Evolutionary conservation across 768 basidiomycete genomes (phyloP).

Genomic region (Mycena chlorophos): DNA sequence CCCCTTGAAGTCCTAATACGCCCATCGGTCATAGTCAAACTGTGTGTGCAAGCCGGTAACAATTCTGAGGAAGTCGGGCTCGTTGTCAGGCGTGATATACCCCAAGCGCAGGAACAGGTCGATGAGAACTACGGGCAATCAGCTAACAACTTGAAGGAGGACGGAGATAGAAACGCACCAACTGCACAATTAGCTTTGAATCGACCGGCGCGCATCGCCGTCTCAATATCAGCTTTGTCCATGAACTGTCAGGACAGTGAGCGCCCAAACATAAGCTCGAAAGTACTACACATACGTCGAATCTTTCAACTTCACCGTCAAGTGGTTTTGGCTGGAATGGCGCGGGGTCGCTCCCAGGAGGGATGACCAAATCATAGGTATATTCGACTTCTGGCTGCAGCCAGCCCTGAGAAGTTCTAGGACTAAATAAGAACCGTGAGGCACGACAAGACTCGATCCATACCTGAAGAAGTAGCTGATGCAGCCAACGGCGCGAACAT

Average conservation of each 20-base stretch:
- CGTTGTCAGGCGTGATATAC: slow-evolving; percentile 82
- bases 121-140: slow-evolving; percentile 59
- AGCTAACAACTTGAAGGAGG: not conserved
- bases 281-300: slow-evolving; percentile 58
- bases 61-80: slow-evolving; percentile 80
- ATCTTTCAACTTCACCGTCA: slow-evolving; percentile 94
- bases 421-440: not conserved
- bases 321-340: slow-evolving; percentile 67
- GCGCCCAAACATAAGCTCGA: not conserved
- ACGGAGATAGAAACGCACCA: slow-evolving; percentile 44
- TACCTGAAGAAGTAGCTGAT: slow-evolving; percentile 83
- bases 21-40: slow-evolving; percentile 65
- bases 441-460: not conserved
- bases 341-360: slow-evolving; percentile 45
- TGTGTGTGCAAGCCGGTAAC: slow-evolving; percentile 69
- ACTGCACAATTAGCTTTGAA: slow-evolving; percentile 95
- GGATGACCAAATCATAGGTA: slow-evolving; percentile 79
- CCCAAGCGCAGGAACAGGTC: slow-evolving; percentile 90
- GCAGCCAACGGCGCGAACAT: slow-evolving; percentile 63
- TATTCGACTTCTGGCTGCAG: slow-evolving; percentile 89
- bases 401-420: slow-evolving; percentile 67
- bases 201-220: slow-evolving; percentile 61
- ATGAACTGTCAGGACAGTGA: slow-evolving; percentile 53
- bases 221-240: slow-evolving; percentile 58
- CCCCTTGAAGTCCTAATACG: no score